A percentile compares a stretch with the other conserved stretches of the same genome.
phyloP scores from a whole-genome alignment of 768 basidiomycete genomes.

The Mycena rebaudengoi region DNA sequence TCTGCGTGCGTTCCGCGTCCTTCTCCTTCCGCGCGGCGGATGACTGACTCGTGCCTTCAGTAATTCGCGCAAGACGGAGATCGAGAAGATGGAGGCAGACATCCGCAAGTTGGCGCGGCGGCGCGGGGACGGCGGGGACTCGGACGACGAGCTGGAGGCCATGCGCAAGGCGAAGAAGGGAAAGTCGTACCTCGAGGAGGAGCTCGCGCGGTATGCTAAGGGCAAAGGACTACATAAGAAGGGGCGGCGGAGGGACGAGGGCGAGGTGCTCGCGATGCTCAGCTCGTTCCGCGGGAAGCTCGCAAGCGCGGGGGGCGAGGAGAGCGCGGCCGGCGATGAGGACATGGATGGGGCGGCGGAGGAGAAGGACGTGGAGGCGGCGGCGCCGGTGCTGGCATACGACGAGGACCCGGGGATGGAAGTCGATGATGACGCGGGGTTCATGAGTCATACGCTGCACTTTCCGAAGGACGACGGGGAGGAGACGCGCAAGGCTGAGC shows the following conservation, averaged over 20 bases:
- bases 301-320: conserved; percentile 44
- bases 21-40: background rate
- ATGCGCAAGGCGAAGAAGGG: conserved; percentile 58
- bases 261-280: conserved; percentile 72
- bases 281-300: conserved; percentile 78
- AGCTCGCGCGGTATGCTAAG: conserved; percentile 83
- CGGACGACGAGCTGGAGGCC: conserved; percentile 68
- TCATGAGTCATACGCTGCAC: conserved; percentile 74
- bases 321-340: conserved; percentile 18
- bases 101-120: conserved; percentile 80
- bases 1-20: conserved; percentile 54
- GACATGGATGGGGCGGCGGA: conserved; percentile 33
- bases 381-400: conserved; percentile 19
- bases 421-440: conserved; percentile 80
- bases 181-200: conserved; percentile 82
- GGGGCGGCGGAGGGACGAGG: conserved; percentile 73
- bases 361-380: conserved; percentile 30
- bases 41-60: conserved; percentile 42
- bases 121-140: conserved; percentile 60
- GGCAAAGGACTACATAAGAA: conserved; percentile 66
- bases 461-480: conserved; percentile 85
- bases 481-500: conserved; percentile 78
- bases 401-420: conserved; percentile 68
- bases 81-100: conserved; percentile 89
- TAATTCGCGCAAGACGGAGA: conserved; percentile 73